Evolutionary conservation across 139 green algal species (phyloP), one percentile per base, ranked within the genome.

Genomic region (Chlamydomonas sp.): DNA sequence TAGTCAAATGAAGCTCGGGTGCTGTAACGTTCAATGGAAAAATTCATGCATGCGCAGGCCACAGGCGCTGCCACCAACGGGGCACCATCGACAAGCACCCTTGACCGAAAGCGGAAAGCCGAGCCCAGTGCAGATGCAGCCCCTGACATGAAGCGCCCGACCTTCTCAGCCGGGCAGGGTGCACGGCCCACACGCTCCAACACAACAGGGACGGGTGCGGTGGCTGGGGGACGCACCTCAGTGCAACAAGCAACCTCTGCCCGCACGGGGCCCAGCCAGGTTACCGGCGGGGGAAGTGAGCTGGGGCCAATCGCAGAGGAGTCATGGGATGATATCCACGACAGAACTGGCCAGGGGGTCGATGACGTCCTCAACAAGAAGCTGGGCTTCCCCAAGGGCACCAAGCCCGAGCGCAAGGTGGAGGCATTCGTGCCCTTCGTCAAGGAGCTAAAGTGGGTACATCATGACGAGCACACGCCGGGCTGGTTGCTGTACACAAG

Each of bases 391-490:
- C 86, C 90, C 49, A 94, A 93, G 77, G 90, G 87, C 62, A 91
- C 91, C 3, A 90, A 91, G 57, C 85, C 93, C 15, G 90, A 92
- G 62, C 93, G 93, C 68, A 95, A 95, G 89, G 76, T 95, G 7
- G 93, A 95, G 77, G 91, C 92, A 3, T 92, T 93, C 87, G 89
- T 88, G 16, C 91, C 93, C 17, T 79, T 94, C 49, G 89, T 94
- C 87, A 95, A 95, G 79, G 93, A 95, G 78, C 88, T 94, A 8
- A 94, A 91, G 92, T 94, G 84, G 72, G 91, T 78, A 49, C 31
- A 49, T 49, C 31, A 49, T 49, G 31, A 49, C 31, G 31, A 49
- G 31, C 31, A 49, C 31, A 49, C 31, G 31, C 31, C 31, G 31
- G 31, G 31, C 31, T 49, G 31, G 31, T 49, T 49, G 31, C 31